Conservation (phyloP, 2,329 filamentous ascomycete species). For the Hirsutella rhossiliensis region DNA sequence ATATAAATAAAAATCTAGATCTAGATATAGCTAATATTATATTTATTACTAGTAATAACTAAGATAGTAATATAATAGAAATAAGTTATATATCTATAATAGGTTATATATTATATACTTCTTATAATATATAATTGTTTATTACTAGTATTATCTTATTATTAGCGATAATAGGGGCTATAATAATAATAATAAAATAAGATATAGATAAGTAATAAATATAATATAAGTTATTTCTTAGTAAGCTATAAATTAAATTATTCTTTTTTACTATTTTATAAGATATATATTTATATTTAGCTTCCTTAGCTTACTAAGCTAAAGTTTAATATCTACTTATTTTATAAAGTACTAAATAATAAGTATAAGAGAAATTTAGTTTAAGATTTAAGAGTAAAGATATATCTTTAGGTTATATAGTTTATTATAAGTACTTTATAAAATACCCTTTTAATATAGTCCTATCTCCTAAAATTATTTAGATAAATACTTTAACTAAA, state of each 20-base stretch:
- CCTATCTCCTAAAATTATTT: no score
- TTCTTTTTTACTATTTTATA: not conserved
- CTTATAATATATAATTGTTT: constrained; percentile 1
- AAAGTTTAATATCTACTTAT: no score
- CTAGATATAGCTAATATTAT: not conserved
- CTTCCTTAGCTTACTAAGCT: no score
- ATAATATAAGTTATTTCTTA: not conserved
- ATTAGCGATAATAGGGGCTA: not conserved
- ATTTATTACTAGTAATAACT: not conserved
- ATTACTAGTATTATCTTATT: not conserved
- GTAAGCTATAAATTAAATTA: not conserved
- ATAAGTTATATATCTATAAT: not conserved
- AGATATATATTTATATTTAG: not conserved
- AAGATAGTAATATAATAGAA: not conserved
- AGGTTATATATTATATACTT: not conserved
- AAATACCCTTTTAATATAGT: no score
- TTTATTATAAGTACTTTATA: no score
- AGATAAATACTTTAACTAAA: no score
- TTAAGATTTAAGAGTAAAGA: no score
- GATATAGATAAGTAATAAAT: not conserved
- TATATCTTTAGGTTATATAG: no score
- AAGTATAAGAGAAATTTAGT: no score
- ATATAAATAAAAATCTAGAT: not conserved
- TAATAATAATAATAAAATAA: not conserved
- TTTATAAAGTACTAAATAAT: no score